phyloP scores from a whole-genome alignment of 2,329 filamentous ascomycete genomes.

The Ophiostoma montium region DNA sequence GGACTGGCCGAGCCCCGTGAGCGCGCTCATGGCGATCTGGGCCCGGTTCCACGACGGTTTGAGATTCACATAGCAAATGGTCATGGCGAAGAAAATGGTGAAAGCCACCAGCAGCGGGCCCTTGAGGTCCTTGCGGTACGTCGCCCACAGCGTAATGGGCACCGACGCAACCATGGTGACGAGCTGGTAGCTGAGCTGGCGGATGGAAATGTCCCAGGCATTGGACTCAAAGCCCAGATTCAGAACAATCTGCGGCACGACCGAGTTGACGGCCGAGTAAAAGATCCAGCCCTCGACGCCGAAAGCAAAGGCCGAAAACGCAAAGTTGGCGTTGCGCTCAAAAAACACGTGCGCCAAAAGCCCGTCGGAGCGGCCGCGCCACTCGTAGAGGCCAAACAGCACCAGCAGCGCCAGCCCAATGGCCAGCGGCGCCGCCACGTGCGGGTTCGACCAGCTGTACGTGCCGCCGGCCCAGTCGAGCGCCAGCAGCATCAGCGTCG shows the following conservation, averaged over 20 bases:
- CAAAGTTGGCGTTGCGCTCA: conserved; percentile 37
- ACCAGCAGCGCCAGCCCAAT: conserved; percentile 27
- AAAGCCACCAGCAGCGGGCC: conserved; percentile 32
- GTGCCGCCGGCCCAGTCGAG: conserved; percentile 32
- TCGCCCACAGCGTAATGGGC: conserved; percentile 31
- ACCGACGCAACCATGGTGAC: conserved; percentile 26
- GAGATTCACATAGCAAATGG: conserved; percentile 32
- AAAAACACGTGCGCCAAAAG: conserved; percentile 44
- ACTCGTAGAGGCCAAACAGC: conserved; percentile 30
- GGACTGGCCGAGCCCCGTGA: conserved; percentile 33
- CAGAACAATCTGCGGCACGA: conserved; percentile 34
- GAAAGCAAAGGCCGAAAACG: conserved; percentile 39
- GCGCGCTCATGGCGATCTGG: conserved; percentile 33
- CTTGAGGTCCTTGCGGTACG: conserved; percentile 33
- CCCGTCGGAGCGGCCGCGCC: conserved; percentile 39
- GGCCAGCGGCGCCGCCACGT: conserved; percentile 26
- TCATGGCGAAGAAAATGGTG: conserved; percentile 29
- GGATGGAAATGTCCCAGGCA: conserved; percentile 32
- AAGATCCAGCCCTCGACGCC: conserved; percentile 46
- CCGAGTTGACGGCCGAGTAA: conserved; percentile 36
- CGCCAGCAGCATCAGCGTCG: conserved; percentile 29
- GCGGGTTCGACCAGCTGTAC: conserved; percentile 25
- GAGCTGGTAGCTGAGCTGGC: conserved; percentile 31
- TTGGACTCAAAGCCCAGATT: conserved; percentile 33
- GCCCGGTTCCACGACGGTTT: conserved; percentile 27